These are phyloP conservation scores for Gracilaria domingensis DNA, from an alignment of 23 red algal species.

Conservation along the genomic window DNA sequence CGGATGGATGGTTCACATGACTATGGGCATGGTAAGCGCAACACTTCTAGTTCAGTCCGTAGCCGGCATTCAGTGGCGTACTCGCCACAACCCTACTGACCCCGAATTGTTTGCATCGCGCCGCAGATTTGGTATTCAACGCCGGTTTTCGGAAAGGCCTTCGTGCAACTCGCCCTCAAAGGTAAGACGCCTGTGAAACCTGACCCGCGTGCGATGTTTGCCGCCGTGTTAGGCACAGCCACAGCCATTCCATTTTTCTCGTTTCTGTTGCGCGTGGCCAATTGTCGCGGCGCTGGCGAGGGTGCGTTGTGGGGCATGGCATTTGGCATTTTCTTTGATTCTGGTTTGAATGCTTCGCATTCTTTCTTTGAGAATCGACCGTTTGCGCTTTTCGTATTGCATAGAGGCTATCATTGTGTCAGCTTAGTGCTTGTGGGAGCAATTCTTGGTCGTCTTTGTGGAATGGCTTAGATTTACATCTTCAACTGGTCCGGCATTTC, in stretches of 20 bases:
- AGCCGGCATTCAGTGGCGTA: not conserved
- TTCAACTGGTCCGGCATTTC: not conserved
- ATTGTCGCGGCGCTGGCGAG: slow-evolving; percentile 55
- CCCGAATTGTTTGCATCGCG: not conserved
- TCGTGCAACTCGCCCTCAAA: slow-evolving; percentile 58
- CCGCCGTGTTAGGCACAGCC: slow-evolving; percentile 38
- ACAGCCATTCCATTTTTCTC: slow-evolving; percentile 69
- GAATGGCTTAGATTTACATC: not conserved
- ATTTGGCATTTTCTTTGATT: slow-evolving; percentile 59
- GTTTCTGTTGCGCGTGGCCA: slow-evolving; percentile 49
- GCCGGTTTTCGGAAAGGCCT: slow-evolving; percentile 49
- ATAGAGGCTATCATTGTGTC: slow-evolving; percentile 56
- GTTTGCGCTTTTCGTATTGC: slow-evolving; percentile 60
- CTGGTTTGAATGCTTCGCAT: slow-evolving; percentile 61
- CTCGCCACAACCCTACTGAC: not conserved
- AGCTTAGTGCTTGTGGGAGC: slow-evolving; percentile 53
- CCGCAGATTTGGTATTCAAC: slow-evolving; percentile 62
- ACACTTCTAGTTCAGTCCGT: too few species aligned
- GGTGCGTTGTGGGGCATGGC: slow-evolving; percentile 67
- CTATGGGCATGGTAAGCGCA: slow-evolving; percentile 63
- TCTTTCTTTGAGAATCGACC: slow-evolving; percentile 65
- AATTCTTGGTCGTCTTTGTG: slow-evolving; percentile 56
- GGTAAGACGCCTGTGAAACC: slow-evolving; percentile 49
- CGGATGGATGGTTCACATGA: slow-evolving; percentile 46
- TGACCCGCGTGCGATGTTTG: slow-evolving; percentile 53